Base-by-base conservation (phyloP, 352 stramenopile genomes). In the Phytophthora kernoviae region DNA sequence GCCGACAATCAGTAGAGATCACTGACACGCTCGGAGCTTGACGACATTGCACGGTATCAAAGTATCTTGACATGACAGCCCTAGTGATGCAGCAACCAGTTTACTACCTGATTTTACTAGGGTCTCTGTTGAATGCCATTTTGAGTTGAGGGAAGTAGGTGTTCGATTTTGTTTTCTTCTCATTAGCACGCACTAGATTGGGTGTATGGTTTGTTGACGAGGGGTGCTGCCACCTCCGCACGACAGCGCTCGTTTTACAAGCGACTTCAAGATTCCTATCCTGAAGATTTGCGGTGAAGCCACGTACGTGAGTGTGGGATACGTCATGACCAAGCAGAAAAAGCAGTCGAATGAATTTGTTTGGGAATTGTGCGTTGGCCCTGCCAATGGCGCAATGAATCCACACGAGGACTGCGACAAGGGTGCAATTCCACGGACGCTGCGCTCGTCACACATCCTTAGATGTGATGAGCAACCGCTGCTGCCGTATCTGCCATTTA, bases 271-370 rank as follows among this genome's bases (percentile, higher is more conserved):
- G 39, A 51, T 45, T 21, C 26, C 15, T 15, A 43, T 43, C 37
- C 37, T 43, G 37, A 43, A 43, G 37, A 43, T 43, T 43, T 43
- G 37, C 10, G 37, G 21, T 21, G 33, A 14, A 30, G 24, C 24
- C 24, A 30, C 24, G 24, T 30, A 30, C 24, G 24, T 30, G 24
- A 6, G 3, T 6, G 24, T 30, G 24, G 3, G 24, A 30, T 30
- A 30, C 24, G 3, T 3, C 6, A 30, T n/a, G 24, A 30, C 33
- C 33, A 40, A 40, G 33, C 33, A 40, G 33, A 40, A 40, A 17
- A 40, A 18, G 11, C 10, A 4, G 10, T 17, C 33, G 33, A 17
- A 40, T 40, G 11, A 9, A 5, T 14, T 30, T 30, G 24, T 6
- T 30, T 30, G 24, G 24, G 4, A 39, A 39, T 8, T 12, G 33